Evolutionary conservation across 1,139 yeast species (phyloP), one percentile per base, ranked within the genome.

Genomic region (Geotrichum cucujoidarum): DNA sequence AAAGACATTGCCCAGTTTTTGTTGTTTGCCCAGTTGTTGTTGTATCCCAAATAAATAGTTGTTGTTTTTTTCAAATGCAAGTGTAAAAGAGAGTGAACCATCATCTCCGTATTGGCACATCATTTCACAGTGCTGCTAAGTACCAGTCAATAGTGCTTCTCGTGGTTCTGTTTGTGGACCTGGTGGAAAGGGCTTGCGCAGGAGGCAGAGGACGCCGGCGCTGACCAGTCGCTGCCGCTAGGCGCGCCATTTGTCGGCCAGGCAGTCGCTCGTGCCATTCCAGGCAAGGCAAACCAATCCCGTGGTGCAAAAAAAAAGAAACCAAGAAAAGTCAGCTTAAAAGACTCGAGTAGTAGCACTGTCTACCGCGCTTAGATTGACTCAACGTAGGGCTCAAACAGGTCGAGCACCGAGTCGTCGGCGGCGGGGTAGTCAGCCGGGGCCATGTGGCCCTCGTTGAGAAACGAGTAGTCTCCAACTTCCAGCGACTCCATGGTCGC

Each of bases 231-330:
- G 59, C 59, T 50, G 58, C 57, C 52, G 38, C 24, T 39, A 45
- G 49, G 57, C 59, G 59, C 59, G 59, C 59, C 59, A 55, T 52
- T 36, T 55, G 55, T 53, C 55, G 45, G 53, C 50, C 50, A 35
- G 48, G 53, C 50, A 14, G 38, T 40, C 33, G 32, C 16, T 20
- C 25, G 25, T 39, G 32, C n/a, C 8, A n/a, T 24, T 27, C 21
- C 25, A 31, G 17, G n/a, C 33, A n/a, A 31, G n/a, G 33, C 11
- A 3, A 31, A 14, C 21, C 37, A 4, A 5, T 21, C 27, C 16
- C 20, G 16, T 13, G 17, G n/a, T 8, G n/a, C 11, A 34, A 14
- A 4, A 16, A 6, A 4, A 11, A n/a, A 4, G 10, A 32, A 32
- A 4, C 35, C 27, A 24, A 18, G 8, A 35, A 21, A 27, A 35